A percentile compares a stretch with the other conserved stretches of the same genome.
Evolutionary conservation across 306 rosid species (phyloP).

Genomic region (Prunus armeniaca): DNA sequence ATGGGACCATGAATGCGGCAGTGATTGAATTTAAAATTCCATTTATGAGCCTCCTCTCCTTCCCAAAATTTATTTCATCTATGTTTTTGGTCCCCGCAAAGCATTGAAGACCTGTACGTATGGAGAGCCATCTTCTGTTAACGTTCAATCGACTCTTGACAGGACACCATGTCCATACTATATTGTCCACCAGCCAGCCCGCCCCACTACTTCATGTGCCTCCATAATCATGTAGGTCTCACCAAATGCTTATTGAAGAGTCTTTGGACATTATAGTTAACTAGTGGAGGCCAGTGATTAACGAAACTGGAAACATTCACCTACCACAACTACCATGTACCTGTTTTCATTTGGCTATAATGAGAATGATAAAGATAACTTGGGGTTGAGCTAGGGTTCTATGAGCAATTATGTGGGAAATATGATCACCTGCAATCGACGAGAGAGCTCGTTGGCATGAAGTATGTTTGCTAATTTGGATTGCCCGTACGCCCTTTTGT

Average conservation of each 20-base stretch:
- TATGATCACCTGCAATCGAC: slow-evolving; percentile 57
- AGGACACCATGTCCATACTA: no score
- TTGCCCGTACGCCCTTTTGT: slow-evolving; percentile 88
- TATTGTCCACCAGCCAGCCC: no score
- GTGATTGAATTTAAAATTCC: no score
- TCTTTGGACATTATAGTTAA: no score
- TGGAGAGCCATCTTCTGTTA: not conserved
- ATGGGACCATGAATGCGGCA: no score
- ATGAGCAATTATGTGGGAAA: not conserved
- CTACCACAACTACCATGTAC: not conserved
- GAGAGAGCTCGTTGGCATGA: slow-evolving; percentile 76
- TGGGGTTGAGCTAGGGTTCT: not conserved
- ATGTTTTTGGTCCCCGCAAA: no score
- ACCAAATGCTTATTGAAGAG: no score
- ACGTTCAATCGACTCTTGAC: no score
- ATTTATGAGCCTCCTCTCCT: no score
- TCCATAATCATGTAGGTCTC: no score
- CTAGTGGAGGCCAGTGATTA: not conserved
- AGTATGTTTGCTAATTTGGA: slow-evolving; percentile 85
- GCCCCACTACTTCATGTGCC: no score
- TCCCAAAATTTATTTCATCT: no score
- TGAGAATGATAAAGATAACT: not conserved
- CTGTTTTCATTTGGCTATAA: not conserved
- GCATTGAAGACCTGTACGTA: not conserved
- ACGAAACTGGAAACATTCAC: not conserved